A percentile compares a stretch with the other conserved stretches of the same genome.
These are phyloP conservation scores for Seiridium cupressi DNA, from an alignment of 2,329 filamentous ascomycete genomes.

Conservation along the genomic window DNA sequence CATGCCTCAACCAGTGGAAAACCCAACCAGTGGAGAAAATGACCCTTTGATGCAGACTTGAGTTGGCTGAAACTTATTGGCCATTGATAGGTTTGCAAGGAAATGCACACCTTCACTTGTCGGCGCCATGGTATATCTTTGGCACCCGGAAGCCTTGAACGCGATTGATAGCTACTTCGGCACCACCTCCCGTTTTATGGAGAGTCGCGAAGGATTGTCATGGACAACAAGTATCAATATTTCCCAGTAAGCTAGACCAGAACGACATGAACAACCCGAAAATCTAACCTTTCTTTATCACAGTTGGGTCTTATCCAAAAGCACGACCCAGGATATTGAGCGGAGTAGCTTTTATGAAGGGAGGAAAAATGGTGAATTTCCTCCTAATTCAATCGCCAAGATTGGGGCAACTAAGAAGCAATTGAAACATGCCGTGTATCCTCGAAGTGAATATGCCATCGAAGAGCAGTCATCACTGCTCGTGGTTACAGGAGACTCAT, in stretches of 20 bases:
- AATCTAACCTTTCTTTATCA: background rate
- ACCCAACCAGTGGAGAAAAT: no score
- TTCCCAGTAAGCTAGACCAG: background rate
- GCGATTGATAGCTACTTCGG: background rate
- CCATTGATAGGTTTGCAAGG: background rate
- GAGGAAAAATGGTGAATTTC: background rate
- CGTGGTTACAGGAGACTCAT: background rate
- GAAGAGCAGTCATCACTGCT: slow-evolving; percentile 1
- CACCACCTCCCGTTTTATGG: background rate
- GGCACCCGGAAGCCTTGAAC: background rate
- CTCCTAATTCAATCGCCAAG: background rate
- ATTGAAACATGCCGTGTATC: background rate
- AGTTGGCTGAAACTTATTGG: background rate
- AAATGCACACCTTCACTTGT: background rate
- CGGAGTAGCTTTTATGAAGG: background rate
- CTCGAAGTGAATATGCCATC: background rate
- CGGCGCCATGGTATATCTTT: background rate
- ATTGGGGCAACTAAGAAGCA: background rate
- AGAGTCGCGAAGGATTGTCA: background rate
- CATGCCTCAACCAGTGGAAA: no score
- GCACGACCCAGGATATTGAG: background rate
- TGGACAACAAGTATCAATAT: slow-evolving; percentile 1
- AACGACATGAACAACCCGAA: background rate
- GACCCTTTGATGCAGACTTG: no score
- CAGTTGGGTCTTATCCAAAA: background rate